Conservation (phyloP, 2,329 filamentous ascomycete species). For the Orbilia quercus region DNA sequence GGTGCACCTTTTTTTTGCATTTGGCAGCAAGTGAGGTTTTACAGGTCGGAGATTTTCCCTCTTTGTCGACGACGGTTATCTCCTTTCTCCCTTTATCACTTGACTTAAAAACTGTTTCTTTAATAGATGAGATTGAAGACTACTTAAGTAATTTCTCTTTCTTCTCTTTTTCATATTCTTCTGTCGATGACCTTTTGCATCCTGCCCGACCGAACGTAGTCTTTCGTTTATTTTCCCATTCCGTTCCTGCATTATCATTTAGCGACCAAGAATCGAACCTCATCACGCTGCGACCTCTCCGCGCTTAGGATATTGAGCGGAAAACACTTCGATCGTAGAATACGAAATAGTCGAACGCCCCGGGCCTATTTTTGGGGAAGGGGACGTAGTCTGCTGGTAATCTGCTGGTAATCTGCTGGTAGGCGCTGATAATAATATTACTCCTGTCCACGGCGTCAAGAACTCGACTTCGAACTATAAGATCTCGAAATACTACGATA, state of each 20-base stretch:
- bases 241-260: slow-evolving; percentile 47
- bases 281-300: slow-evolving; percentile 20
- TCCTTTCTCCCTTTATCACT: slow-evolving; percentile 19
- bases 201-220: slow-evolving; percentile 53
- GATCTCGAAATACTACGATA: slow-evolving; percentile 5
- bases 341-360: slow-evolving; percentile 16
- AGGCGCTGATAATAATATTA: slow-evolving; percentile 55
- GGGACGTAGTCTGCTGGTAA: too few relatives aligned
- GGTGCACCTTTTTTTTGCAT: too few relatives aligned
- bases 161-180: neutral
- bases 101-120: too few relatives aligned
- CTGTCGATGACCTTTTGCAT: slow-evolving; percentile 40
- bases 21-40: slow-evolving; percentile 28
- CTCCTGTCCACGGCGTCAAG: slow-evolving; percentile 38
- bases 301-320: slow-evolving; percentile 44
- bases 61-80: slow-evolving; percentile 43
- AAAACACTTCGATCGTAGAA: slow-evolving; percentile 12
- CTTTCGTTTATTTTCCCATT: slow-evolving; percentile 43
- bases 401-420: slow-evolving; percentile 47
- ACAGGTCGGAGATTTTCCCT: slow-evolving; percentile 56
- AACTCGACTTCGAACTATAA: slow-evolving; percentile 21
- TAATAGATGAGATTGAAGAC: too few relatives aligned
- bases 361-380: slow-evolving; percentile 44
- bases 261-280: slow-evolving; percentile 34
- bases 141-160: too few relatives aligned